Evolutionary conservation across 1,139 yeast species (phyloP).

Genomic region (Oligophagozyma castellii): DNA sequence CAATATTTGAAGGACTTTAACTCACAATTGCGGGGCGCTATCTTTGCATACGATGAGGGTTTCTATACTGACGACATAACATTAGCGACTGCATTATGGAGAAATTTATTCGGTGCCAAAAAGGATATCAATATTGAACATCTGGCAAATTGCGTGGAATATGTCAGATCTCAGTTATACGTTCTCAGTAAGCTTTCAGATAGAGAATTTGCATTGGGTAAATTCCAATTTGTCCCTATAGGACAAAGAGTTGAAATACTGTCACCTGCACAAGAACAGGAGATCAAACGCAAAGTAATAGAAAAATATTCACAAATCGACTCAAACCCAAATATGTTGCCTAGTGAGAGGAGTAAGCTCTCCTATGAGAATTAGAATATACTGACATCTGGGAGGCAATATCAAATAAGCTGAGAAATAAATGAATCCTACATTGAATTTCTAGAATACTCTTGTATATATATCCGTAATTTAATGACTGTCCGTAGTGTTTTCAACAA

Average conservation of each 20-base stretch:
- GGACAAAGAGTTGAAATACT: conserved; percentile 63
- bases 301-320: conserved; percentile 33
- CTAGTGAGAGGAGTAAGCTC: conserved; percentile 49
- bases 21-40: conserved; percentile 77
- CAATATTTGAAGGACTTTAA: conserved; percentile 83
- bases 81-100: conserved; percentile 79
- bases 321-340: conserved; percentile 32
- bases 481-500: background rate
- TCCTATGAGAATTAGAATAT: conserved; percentile 38
- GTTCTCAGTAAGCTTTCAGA: conserved; percentile 77
- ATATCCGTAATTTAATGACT: background rate
- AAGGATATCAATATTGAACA: conserved; percentile 71
- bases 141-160: conserved; percentile 75
- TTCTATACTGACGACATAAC: conserved; percentile 72
- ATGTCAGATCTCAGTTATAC: conserved; percentile 78
- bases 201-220: conserved; percentile 85
- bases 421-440: too few relatives aligned
- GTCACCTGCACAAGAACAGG: conserved; percentile 45
- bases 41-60: conserved; percentile 89
- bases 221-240: conserved; percentile 77
- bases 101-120: conserved; percentile 81
- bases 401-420: too few relatives aligned
- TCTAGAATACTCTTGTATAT: background rate
- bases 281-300: conserved; percentile 28
- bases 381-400: too few relatives aligned